A percentile compares a stretch with the other conserved stretches of the same genome.
Conservation (phyloP, 2,329 filamentous ascomycete genomes). For the Verticillium zaregamsianum region DNA sequence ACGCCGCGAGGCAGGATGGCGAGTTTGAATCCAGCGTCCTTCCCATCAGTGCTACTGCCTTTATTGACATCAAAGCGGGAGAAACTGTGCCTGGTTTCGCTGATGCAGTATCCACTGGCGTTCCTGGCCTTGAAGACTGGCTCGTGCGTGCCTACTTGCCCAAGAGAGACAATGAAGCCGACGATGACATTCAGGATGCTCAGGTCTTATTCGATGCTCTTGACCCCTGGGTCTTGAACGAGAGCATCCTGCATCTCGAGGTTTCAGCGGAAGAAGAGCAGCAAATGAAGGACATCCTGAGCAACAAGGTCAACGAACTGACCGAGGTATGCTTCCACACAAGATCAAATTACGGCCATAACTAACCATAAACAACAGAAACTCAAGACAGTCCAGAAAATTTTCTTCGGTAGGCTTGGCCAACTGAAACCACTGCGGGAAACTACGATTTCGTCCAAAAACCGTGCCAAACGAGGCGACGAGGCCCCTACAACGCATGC, state of each 20-base stretch:
- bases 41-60: constrained; percentile 12
- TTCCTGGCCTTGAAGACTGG: constrained; percentile 9
- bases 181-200: constrained; percentile 5
- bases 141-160: constrained; percentile 3
- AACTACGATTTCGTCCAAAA: background rate
- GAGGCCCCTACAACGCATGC: background rate
- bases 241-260: background rate
- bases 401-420: background rate
- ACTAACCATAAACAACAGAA: background rate
- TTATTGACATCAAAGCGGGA: background rate
- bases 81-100: constrained; percentile 3
- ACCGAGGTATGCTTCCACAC: background rate
- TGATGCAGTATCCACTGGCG: constrained; percentile 4
- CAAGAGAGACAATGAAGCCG: constrained; percentile 6
- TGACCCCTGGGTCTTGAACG: constrained; percentile 2
- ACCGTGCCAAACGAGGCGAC: background rate
- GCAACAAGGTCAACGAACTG: background rate
- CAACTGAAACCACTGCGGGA: constrained; percentile 2
- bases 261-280: background rate
- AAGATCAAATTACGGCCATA: too few species aligned
- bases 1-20: background rate
- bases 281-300: background rate
- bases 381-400: background rate
- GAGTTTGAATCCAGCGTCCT: constrained; percentile 3
- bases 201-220: constrained; percentile 10